These are phyloP conservation scores for Dalbergia cultrata DNA, from an alignment of 306 rosid genomes.

Conservation along the genomic window DNA sequence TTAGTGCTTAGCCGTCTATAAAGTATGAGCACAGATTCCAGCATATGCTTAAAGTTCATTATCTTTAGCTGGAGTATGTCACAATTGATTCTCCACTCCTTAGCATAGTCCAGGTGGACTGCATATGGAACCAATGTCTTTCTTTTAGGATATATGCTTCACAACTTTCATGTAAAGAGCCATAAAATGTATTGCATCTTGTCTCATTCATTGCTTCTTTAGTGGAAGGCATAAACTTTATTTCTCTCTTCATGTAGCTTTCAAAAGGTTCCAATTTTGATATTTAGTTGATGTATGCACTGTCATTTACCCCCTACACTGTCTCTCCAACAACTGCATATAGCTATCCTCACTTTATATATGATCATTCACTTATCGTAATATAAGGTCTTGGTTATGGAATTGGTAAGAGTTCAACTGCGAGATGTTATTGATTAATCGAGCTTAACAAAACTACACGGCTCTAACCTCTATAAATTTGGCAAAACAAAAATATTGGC, in stretches of 20 bases:
- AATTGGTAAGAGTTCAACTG: not conserved
- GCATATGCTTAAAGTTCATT: constrained; percentile 32
- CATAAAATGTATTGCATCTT: not conserved
- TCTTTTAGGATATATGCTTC: constrained; percentile 38
- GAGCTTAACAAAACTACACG: not conserved
- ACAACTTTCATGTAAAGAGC: constrained; percentile 22
- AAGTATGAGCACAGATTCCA: constrained; percentile 22
- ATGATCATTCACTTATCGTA: not conserved
- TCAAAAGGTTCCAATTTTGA: not conserved
- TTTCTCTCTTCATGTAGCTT: constrained; percentile 13
- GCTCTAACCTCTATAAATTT: no score
- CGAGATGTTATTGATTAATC: not conserved
- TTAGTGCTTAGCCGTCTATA: not conserved
- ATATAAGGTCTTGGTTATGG: not conserved
- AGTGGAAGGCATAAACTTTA: constrained; percentile 16
- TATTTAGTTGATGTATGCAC: not conserved
- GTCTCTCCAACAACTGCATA: not conserved
- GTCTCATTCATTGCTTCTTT: constrained; percentile 41
- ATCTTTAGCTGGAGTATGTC: not conserved
- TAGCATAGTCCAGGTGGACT: not conserved
- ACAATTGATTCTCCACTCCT: constrained; percentile 37
- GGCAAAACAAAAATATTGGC: no score
- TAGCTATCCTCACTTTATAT: not conserved
- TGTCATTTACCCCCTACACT: not conserved
- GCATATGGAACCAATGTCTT: constrained; percentile 23